Evolutionary conservation across 345 rosid genomes (phyloP).

Genomic region (Pseudoturritis turrita): DNA sequence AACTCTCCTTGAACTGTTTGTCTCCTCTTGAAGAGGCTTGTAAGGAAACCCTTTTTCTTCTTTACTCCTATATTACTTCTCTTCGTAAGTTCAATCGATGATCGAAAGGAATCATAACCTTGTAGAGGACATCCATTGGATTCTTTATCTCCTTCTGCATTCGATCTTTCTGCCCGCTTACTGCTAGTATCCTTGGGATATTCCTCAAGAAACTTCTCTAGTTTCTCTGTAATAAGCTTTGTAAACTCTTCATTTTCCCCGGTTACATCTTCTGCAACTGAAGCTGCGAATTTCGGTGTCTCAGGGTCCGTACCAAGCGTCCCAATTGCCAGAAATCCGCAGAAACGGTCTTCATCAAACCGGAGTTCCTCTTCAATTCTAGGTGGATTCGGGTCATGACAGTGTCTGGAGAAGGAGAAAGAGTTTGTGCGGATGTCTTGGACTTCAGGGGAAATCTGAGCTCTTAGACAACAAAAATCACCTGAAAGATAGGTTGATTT

Average conservation of each 20-base stretch:
- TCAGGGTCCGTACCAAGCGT: constrained; percentile 28
- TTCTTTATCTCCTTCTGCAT: background rate
- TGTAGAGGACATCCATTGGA: background rate
- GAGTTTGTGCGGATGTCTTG: constrained; percentile 33
- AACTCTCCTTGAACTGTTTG: background rate
- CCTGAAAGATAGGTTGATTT: background rate
- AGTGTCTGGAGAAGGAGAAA: constrained; percentile 2
- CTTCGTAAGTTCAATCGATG: background rate
- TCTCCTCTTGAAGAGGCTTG: constrained; percentile 11
- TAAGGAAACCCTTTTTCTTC: constrained; percentile 1
- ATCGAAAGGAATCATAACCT: background rate
- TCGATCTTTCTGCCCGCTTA: background rate
- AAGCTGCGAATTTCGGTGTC: constrained; percentile 23
- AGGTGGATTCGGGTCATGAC: background rate
- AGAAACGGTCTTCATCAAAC: constrained; percentile 21
- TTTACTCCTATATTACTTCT: background rate
- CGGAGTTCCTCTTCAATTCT: background rate
- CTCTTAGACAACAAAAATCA: constrained; percentile 5
- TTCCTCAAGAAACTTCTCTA: constrained; percentile 18
- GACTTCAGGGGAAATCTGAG: constrained; percentile 8
- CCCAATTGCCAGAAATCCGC: constrained; percentile 25
- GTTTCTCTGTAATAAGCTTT: constrained; percentile 18
- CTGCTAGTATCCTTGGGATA: background rate
- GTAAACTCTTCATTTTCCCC: background rate
- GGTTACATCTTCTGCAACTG: background rate